phyloP scores from a whole-genome alignment of 2,329 filamentous ascomycete genomes.

The Xylaria sp. region DNA sequence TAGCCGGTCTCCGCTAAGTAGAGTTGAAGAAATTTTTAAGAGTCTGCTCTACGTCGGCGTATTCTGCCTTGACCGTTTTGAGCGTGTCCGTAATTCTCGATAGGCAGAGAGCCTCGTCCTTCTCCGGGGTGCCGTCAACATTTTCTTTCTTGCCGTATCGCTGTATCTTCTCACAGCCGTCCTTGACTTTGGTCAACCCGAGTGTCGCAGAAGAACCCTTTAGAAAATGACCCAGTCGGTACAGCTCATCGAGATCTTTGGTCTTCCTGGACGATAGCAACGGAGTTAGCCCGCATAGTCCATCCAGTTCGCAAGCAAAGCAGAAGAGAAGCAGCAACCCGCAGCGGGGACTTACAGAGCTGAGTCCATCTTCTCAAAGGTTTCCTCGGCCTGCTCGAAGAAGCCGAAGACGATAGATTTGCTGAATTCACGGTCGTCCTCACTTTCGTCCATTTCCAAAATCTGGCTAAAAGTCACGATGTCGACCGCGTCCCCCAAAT shows the following conservation, averaged over 20 bases:
- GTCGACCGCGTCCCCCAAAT: conserved; percentile 79
- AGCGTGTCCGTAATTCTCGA: conserved; percentile 72
- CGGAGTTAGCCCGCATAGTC: conserved; percentile 24
- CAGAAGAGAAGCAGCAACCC: background rate
- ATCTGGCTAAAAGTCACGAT: conserved; percentile 86
- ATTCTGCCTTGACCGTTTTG: conserved; percentile 73
- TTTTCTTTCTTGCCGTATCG: conserved; percentile 85
- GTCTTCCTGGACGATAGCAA: conserved; percentile 54
- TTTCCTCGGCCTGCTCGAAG: conserved; percentile 86
- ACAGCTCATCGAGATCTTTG: conserved; percentile 73
- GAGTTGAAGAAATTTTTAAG: conserved; percentile 69
- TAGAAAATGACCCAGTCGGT: conserved; percentile 87
- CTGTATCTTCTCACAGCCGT: conserved; percentile 95
- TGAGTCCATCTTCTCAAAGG: conserved; percentile 81
- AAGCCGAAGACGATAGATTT: conserved; percentile 87
- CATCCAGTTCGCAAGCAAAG: background rate
- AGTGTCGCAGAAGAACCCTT: conserved; percentile 97
- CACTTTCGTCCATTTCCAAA: conserved; percentile 96
- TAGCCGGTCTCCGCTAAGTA: conserved; percentile 22
- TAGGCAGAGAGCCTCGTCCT: conserved; percentile 69
- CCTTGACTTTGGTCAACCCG: conserved; percentile 86
- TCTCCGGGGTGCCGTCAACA: conserved; percentile 69
- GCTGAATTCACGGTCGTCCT: conserved; percentile 84
- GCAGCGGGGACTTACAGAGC: conserved; percentile 67
- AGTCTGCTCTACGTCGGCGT: conserved; percentile 69